These are phyloP conservation scores for Cucurbita moschata DNA, from an alignment of 306 rosid genomes.

Conservation along the genomic window DNA sequence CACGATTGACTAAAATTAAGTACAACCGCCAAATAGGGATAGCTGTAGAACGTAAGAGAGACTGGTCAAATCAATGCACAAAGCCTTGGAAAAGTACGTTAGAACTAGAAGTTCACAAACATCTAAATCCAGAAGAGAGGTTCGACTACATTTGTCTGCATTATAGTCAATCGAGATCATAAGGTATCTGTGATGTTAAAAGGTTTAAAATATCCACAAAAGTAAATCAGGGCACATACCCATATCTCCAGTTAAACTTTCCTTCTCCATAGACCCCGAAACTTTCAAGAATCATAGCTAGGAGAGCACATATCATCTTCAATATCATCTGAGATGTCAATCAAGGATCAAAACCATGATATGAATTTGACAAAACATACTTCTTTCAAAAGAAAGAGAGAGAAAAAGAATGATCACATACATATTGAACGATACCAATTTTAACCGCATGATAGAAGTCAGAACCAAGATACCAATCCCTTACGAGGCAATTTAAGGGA, in stretches of 20 bases:
- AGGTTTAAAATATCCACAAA: background rate
- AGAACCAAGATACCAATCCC: constrained; percentile 86
- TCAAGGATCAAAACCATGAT: constrained; percentile 11
- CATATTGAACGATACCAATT: constrained; percentile 98
- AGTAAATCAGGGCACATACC: constrained; percentile 35
- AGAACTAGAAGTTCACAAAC: background rate
- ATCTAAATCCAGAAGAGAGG: background rate
- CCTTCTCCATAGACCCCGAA: constrained; percentile 98
- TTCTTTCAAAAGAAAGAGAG: constrained; percentile 10
- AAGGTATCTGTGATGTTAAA: constrained; percentile 1
- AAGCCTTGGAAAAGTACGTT: background rate
- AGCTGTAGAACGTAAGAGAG: constrained; percentile 41
- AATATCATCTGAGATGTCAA: constrained; percentile 66
- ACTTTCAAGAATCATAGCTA: constrained; percentile 85
- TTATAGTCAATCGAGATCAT: background rate
- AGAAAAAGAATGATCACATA: constrained; percentile 28
- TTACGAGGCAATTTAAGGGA: constrained; percentile 62
- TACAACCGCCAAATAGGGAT: constrained; percentile 86
- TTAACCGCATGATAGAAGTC: constrained; percentile 91
- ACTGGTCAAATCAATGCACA: constrained; percentile 9
- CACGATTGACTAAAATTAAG: constrained; percentile 98
- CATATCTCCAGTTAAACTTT: constrained; percentile 81
- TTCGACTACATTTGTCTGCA: background rate
- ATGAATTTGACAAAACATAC: background rate
- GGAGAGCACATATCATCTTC: constrained; percentile 85